Conservation (phyloP, 805 yeast genomes). For the Kodamaea laetipori region DNA sequence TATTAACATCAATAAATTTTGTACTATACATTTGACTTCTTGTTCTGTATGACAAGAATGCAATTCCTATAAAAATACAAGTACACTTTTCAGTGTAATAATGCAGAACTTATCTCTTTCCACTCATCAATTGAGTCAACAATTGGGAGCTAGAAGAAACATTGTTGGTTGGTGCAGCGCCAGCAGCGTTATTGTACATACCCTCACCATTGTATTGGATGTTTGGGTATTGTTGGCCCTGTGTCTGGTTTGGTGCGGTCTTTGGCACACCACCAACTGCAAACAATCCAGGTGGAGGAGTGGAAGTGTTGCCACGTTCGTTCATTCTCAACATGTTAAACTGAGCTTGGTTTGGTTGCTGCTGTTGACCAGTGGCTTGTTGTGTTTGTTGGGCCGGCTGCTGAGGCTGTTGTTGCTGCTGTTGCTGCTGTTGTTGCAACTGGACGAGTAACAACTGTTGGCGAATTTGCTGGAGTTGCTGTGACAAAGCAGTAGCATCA, state of each 20-base stretch:
- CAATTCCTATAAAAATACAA: slow-evolving; percentile 1
- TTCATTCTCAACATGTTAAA: slow-evolving; percentile 30
- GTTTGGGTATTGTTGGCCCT: slow-evolving; percentile 8
- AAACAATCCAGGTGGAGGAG: slow-evolving; percentile 76
- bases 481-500: slow-evolving; percentile 14
- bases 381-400: slow-evolving; percentile 36
- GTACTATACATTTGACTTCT: slow-evolving; percentile 1
- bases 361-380: slow-evolving; percentile 32
- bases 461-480: slow-evolving; percentile 21
- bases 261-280: slow-evolving; percentile 23
- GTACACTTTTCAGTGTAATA: slow-evolving; percentile 3
- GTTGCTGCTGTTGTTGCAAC: slow-evolving; percentile 52
- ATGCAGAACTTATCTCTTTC: slow-evolving; percentile 48
- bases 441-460: slow-evolving; percentile 18
- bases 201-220: slow-evolving; percentile 12
- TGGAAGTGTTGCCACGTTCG: slow-evolving; percentile 44
- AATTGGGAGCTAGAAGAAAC: slow-evolving; percentile 73
- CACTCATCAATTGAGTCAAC: slow-evolving; percentile 81
- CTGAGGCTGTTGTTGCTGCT: slow-evolving; percentile 20
- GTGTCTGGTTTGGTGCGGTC: slow-evolving; percentile 9
- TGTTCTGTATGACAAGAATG: no score
- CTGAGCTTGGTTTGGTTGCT: slow-evolving; percentile 29
- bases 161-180: slow-evolving; percentile 19
- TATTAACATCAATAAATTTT: slow-evolving; percentile 1
- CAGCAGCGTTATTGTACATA: slow-evolving; percentile 11